Evolutionary conservation across 2,329 filamentous ascomycete species (phyloP).

Genomic region (Atkinsonella hypoxylon): DNA sequence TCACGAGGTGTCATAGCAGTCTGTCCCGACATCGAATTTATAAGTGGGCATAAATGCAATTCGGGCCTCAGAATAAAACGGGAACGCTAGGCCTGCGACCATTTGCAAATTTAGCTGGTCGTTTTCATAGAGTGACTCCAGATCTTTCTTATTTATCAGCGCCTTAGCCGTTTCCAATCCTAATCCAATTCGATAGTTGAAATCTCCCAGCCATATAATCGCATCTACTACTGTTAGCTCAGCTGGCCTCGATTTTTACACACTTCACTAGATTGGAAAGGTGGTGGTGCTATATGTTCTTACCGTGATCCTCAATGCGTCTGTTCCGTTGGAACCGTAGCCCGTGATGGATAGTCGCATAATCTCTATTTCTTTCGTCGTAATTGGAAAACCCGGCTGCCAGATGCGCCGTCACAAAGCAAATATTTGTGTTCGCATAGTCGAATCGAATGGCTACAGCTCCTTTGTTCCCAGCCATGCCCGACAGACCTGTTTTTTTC

Average conservation of each 20-base stretch:
- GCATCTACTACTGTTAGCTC: slow-evolving; percentile 33
- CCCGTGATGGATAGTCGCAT: slow-evolving; percentile 76
- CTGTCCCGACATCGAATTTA: slow-evolving; percentile 82
- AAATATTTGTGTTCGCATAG: slow-evolving; percentile 83
- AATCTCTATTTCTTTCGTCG: slow-evolving; percentile 90
- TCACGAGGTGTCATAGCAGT: slow-evolving; percentile 84
- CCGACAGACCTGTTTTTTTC: slow-evolving; percentile 90
- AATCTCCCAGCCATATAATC: slow-evolving; percentile 92
- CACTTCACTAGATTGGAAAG: neutral
- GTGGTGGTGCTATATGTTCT: slow-evolving; percentile 1
- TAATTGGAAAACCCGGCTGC: slow-evolving; percentile 95
- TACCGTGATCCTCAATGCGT: slow-evolving; percentile 81
- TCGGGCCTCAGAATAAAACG: slow-evolving; percentile 78
- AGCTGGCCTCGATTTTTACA: neutral
- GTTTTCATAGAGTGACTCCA: slow-evolving; percentile 76
- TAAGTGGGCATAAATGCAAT: slow-evolving; percentile 91
- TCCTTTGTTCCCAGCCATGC: slow-evolving; percentile 96
- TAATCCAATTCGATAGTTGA: slow-evolving; percentile 93
- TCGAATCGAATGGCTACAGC: slow-evolving; percentile 94
- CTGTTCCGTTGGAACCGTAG: slow-evolving; percentile 84
- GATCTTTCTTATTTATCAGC: slow-evolving; percentile 58
- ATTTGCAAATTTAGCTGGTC: slow-evolving; percentile 96
- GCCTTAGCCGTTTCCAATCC: slow-evolving; percentile 65
- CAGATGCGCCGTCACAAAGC: slow-evolving; percentile 92
- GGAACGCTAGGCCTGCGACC: slow-evolving; percentile 82